Conservation (phyloP, 2,329 filamentous ascomycete genomes). For the Venturia oleaginea region DNA sequence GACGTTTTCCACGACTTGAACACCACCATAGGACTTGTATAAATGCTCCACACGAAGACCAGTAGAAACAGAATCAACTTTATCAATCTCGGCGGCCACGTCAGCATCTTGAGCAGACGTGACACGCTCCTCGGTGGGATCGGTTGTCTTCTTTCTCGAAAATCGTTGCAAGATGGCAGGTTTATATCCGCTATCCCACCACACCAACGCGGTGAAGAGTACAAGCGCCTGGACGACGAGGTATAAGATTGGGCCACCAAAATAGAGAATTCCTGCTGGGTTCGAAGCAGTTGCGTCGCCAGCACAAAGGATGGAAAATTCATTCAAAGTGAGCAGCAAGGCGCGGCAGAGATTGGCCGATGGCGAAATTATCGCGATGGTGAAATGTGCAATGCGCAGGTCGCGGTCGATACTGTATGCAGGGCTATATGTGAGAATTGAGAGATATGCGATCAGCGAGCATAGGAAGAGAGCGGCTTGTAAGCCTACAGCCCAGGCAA, state of each 20-base stretch:
- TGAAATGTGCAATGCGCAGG: conserved; percentile 64
- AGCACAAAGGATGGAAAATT: conserved; percentile 72
- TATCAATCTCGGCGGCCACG: conserved; percentile 53
- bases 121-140: conserved; percentile 22
- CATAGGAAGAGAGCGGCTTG: conserved; percentile 52
- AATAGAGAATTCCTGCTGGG: conserved; percentile 62
- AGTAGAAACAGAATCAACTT: conserved; percentile 49
- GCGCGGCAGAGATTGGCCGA: conserved; percentile 66
- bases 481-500: conserved; percentile 69
- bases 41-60: conserved; percentile 72
- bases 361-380: conserved; percentile 64
- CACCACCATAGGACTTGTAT: conserved; percentile 67
- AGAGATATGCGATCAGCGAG: conserved; percentile 48
- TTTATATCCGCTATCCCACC: conserved; percentile 63
- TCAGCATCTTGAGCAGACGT: conserved; percentile 43
- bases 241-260: conserved; percentile 79
- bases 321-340: conserved; percentile 69
- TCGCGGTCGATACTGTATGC: conserved; percentile 58
- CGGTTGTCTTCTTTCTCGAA: conserved; percentile 29
- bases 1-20: conserved; percentile 72
- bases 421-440: conserved; percentile 58
- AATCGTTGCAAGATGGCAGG: conserved; percentile 49
- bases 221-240: conserved; percentile 64
- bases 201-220: conserved; percentile 65
- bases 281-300: conserved; percentile 51